A percentile compares a stretch with the other conserved stretches of the same genome.
These are phyloP conservation scores for Populus hybrid DNA, from an alignment of 441 rosid species.

Conservation along the genomic window DNA sequence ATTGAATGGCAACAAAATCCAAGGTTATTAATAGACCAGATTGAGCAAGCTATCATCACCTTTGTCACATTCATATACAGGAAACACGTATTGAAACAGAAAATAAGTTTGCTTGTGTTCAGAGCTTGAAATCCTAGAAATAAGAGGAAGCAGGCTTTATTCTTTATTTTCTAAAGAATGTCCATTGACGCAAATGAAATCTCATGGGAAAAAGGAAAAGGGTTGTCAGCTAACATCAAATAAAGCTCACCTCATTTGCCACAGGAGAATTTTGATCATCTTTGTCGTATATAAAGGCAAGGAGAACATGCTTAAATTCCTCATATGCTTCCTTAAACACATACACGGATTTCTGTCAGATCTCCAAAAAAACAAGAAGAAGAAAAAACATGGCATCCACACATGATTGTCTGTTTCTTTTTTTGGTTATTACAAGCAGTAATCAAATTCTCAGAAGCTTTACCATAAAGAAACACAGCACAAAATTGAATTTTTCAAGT, in stretches of 20 bases:
- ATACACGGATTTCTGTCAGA: slow-evolving; percentile 33
- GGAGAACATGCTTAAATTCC: slow-evolving; percentile 97
- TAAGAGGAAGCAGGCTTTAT: neutral
- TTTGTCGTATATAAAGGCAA: slow-evolving; percentile 80
- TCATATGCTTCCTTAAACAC: slow-evolving; percentile 91
- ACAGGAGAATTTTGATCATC: slow-evolving; percentile 84
- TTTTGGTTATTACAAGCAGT: neutral
- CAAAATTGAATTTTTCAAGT: neutral
- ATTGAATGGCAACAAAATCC: neutral
- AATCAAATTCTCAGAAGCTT: neutral
- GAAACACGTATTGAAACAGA: neutral
- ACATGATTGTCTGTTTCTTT: neutral
- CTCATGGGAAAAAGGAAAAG: neutral
- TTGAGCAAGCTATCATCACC: neutral
- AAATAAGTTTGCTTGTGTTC: neutral
- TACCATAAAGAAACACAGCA: too few species aligned
- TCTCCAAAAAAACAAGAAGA: neutral
- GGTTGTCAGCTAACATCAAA: neutral
- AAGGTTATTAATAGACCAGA: neutral
- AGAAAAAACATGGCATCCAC: neutral
- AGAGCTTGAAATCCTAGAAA: neutral
- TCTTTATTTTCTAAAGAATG: neutral
- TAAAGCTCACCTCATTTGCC: slow-evolving; percentile 67
- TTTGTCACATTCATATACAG: neutral
- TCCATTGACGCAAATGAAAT: neutral